Percentiles rank a stretch among this genome's conserved stretches.
phyloP scores from a whole-genome alignment of 164 flowering plant species.

The Vitis cinerea region DNA sequence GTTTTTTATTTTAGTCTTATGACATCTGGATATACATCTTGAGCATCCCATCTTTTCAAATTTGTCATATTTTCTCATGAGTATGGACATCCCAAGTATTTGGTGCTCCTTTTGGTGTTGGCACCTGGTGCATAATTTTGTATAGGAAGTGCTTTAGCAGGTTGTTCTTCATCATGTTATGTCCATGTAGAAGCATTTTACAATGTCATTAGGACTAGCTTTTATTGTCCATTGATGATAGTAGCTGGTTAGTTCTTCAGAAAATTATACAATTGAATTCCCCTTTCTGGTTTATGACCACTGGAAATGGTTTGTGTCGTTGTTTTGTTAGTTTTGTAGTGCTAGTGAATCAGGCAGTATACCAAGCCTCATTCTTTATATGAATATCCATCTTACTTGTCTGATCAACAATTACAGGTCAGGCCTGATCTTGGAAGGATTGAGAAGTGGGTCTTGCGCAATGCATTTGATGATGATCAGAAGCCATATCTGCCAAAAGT shows the following conservation, averaged over 20 bases:
- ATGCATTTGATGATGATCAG: slow-evolving; percentile 95
- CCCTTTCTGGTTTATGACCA: not conserved
- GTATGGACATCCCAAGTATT: not conserved
- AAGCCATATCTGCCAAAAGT: slow-evolving; percentile 97
- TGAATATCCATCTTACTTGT: not conserved
- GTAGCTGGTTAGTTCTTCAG: not conserved
- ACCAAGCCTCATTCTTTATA: not conserved
- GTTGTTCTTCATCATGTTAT: too few species aligned
- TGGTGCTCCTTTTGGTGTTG: not conserved
- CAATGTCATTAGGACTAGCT: not conserved
- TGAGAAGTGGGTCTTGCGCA: slow-evolving; percentile 96
- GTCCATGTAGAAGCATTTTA: too few species aligned
- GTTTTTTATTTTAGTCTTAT: too few species aligned
- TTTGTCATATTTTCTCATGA: not conserved
- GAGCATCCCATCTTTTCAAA: not conserved
- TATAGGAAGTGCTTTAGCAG: too few species aligned
- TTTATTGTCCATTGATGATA: not conserved
- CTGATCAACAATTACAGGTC: slow-evolving; percentile 44
- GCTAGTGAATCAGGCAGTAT: not conserved
- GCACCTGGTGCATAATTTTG: not conserved
- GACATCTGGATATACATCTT: not conserved
- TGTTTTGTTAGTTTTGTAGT: not conserved
- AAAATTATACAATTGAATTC: not conserved
- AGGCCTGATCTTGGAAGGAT: slow-evolving; percentile 83
- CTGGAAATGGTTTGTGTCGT: not conserved